Base-by-base conservation (phyloP, 305 asterid species). In the Vinca major region DNA sequence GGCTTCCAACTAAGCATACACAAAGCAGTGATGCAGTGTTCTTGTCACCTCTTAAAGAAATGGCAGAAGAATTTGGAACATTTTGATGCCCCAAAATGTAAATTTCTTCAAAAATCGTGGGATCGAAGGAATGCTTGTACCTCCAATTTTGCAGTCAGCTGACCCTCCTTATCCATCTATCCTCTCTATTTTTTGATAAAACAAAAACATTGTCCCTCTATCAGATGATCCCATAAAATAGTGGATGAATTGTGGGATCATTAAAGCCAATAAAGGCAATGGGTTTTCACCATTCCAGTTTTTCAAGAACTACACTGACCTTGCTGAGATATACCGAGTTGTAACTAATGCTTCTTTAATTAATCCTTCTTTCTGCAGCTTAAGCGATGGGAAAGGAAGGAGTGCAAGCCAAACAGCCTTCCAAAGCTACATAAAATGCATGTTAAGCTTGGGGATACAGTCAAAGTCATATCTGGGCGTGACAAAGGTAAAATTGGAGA, bases 401-500 rank as follows among this genome's bases (percentile, higher is more conserved):
- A 93, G 52, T 89, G 99, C 89, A 93, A 87, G 77, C 89, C 96
- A 66, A 93, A 93, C 92, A 89, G 99, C 76, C 84, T 93, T 50
- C 98, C 98, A 0, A 85, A 82, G 70, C 83, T 90, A 48, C 97
- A 87, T 61, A 90, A 93, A 74, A 86, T 93, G 91, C 98, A 93
- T 63, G 98, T 90, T 21, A 90, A 85, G 75, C 76, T 90, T 43
- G 98, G 98, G n/a, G 98, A 93, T 65, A 89, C 96, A 3, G 84
- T 90, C 26, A 93, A 93, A 85, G 88, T 93, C 75, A 89, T 93
- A 69, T 73, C 98, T 40, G 98, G 98, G 41, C 89, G 83, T 10
- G 98, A 90, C 76, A 92, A 88, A 73, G 96, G 97, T 65, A 88
- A 88, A 79, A 71, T 88, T 10, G 89, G 97, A n/a, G 98, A 93